Conservation (phyloP, 306 rosid genomes). For the Malus sylvestris region DNA sequence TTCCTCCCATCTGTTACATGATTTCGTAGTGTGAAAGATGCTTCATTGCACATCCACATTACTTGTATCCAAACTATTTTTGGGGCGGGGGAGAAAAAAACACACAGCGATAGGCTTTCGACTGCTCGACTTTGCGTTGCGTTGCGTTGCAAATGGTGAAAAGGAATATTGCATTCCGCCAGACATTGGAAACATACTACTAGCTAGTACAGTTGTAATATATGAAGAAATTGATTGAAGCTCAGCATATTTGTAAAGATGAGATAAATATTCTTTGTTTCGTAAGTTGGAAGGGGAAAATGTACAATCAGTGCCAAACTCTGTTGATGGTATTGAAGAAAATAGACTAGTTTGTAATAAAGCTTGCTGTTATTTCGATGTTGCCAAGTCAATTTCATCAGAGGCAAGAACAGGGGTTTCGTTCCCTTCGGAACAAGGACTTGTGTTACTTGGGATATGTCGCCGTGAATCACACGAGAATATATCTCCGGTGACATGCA, state of each 20-base stretch:
- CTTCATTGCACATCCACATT: conserved; percentile 14
- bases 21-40: conserved; percentile 49
- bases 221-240: conserved; percentile 35
- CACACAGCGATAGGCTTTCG: neutral
- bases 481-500: neutral
- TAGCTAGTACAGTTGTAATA: conserved; percentile 29
- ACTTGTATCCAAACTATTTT: neutral
- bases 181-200: conserved; percentile 16
- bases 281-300: conserved; percentile 7
- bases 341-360: conserved; percentile 16
- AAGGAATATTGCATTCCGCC: conserved; percentile 19
- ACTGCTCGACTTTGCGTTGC: neutral
- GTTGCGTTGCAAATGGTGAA: conserved; percentile 25
- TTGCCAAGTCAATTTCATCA: neutral
- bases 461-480: no score
- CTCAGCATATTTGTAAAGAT: conserved; percentile 31
- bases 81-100: neutral
- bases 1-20: conserved; percentile 48
- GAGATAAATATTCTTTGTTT: conserved; percentile 13
- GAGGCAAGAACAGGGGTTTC: neutral
- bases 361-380: neutral
- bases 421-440: no score
- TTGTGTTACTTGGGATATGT: no score
- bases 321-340: conserved; percentile 17
- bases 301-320: conserved; percentile 19